Evolutionary conservation across 2,329 filamentous ascomycete genomes (phyloP), one percentile per base, ranked within the genome.

Genomic region (Tricladium varicosporioides): DNA sequence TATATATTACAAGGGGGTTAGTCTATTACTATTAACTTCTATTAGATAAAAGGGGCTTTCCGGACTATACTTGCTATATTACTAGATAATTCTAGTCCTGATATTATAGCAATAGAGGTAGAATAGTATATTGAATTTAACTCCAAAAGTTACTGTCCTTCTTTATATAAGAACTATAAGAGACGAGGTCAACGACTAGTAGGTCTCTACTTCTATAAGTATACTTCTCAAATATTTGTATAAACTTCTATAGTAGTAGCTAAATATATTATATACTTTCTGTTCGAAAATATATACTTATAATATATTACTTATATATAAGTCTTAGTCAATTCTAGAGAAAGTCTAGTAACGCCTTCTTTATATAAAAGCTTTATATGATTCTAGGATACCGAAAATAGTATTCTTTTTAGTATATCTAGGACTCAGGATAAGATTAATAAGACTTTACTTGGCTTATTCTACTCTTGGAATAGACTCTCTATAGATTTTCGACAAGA

Each of bases 21-120:
- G 42, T 51, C 52, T 50, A 46, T 54, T 19, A 58, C 46, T 19
- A 55, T 58, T 40, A 58, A 58, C 31, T 58, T 58, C 51, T 48
- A 58, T 40, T 58, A 46, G 52, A 51, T 55, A 14, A 58, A 58
- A 33, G 32, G 40, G 22, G 18, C 51, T 32, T 14, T 58, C 36
- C 47, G 33, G 27, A 58, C 40, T 19, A 45, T 43, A 31, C 52
- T 58, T 15, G 51, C 48, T 31, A 14, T 14, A 51, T 55, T 55
- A 19, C 40, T 57, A 18, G 42, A 53, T 22, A 18, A 48, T 13
- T 16, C 22, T 49, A 50, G 33, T 33, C 16, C 42, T 48, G 45
- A 55, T 10, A 46, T 50, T 27, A 19, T 43, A n/a, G 50, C 40
- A 19, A 43, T 49, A 40, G 27, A 50, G 10, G 44, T 43, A 49